phyloP scores from a whole-genome alignment of 495 filamentous ascomycete species.

The Podospora didyma region DNA sequence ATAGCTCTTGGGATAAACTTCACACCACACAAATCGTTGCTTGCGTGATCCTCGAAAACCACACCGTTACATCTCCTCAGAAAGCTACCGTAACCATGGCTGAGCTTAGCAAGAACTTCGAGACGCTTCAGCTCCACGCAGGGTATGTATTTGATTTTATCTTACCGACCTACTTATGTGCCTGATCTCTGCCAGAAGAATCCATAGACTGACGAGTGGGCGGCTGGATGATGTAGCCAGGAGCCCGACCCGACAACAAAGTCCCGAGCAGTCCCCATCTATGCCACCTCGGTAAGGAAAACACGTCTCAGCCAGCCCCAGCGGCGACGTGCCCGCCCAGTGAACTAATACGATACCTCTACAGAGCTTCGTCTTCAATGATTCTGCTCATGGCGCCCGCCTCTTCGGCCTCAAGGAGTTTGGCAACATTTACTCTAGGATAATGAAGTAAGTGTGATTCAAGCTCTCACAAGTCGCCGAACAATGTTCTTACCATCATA shows the following conservation, averaged over 20 bases:
- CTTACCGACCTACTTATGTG: neutral
- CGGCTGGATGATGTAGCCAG: conserved; percentile 56
- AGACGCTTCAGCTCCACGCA: conserved; percentile 95
- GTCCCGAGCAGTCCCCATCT: conserved; percentile 90
- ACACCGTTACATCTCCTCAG: neutral
- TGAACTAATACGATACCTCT: too few species aligned
- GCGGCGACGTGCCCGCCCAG: neutral
- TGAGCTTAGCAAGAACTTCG: conserved; percentile 58
- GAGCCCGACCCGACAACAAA: conserved; percentile 83
- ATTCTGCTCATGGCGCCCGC: conserved; percentile 92
- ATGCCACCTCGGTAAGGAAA: conserved; percentile 78
- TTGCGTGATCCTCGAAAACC: neutral
- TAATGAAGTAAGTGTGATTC: conserved; percentile 71
- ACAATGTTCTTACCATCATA: neutral
- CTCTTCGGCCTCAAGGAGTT: conserved; percentile 97
- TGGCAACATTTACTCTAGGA: conserved; percentile 96
- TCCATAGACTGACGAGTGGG: conserved; percentile 11
- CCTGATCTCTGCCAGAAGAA: neutral
- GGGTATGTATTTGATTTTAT: conserved; percentile 67
- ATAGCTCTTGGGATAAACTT: neutral
- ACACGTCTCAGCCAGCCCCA: neutral
- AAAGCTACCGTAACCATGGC: conserved; percentile 22
- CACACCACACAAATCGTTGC: neutral
- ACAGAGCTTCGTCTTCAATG: conserved; percentile 90
- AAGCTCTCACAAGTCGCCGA: neutral